Conservation (phyloP, 139 green algal species). For the Chlorella sp. region DNA sequence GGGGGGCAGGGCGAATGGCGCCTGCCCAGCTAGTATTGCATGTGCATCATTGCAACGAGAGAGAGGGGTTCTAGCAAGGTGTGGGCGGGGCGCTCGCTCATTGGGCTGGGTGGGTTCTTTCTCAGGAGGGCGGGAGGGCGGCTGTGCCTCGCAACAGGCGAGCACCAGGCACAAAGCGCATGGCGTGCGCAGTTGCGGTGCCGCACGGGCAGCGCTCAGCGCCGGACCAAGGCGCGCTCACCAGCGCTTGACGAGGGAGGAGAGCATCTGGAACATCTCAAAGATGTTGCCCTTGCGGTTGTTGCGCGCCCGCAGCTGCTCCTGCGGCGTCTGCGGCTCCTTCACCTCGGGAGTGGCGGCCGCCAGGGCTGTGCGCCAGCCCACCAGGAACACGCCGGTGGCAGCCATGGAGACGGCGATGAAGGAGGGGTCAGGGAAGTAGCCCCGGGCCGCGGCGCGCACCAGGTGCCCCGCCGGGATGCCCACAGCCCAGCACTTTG, state of each 20-base stretch:
- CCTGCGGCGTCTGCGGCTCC: constrained; percentile 4
- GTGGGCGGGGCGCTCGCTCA: too few species aligned
- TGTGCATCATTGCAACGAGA: too few species aligned
- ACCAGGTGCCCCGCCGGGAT: constrained; percentile 69
- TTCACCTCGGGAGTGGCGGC: constrained; percentile 45
- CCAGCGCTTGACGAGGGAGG: constrained; percentile 31
- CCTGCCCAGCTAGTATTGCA: too few species aligned
- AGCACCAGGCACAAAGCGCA: not conserved
- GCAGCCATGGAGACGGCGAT: constrained; percentile 67
- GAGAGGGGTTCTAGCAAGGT: too few species aligned
- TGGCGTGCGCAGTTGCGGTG: too few species aligned
- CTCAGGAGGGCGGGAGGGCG: not conserved
- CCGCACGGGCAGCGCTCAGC: not conserved
- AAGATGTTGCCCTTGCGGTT: constrained; percentile 69
- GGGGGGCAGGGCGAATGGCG: too few species aligned
- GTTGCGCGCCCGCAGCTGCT: constrained; percentile 36
- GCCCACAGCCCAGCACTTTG: constrained; percentile 72
- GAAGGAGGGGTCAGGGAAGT: constrained; percentile 75
- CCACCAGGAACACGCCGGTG: constrained; percentile 73
- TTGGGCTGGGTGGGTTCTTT: not conserved
- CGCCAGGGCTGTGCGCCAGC: constrained; percentile 69
- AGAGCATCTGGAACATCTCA: constrained; percentile 73
- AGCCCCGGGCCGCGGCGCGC: constrained; percentile 60
- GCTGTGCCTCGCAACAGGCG: too few species aligned
- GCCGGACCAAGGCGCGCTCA: not conserved